phyloP scores from a whole-genome alignment of 768 basidiomycete genomes.

The Lactarius quietus region DNA sequence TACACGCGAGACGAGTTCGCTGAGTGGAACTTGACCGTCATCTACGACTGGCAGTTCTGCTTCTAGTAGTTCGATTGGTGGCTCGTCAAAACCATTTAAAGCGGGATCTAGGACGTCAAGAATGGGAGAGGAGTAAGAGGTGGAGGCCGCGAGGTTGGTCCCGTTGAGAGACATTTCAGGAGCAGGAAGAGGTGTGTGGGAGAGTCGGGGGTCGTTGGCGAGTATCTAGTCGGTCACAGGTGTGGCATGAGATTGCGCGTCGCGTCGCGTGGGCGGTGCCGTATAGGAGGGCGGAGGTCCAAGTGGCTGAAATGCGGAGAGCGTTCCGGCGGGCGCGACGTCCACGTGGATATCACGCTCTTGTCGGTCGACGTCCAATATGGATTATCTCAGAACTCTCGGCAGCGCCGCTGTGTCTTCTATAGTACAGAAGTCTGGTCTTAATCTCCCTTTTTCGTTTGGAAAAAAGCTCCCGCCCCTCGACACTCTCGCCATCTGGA shows the following conservation, averaged over 20 bases:
- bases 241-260: background rate
- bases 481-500: conserved; percentile 75
- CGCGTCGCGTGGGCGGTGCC: no score
- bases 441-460: conserved; percentile 84
- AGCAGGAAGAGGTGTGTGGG: background rate
- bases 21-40: conserved; percentile 71
- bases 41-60: conserved; percentile 67
- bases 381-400: conserved; percentile 81
- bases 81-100: conserved; percentile 38
- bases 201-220: background rate
- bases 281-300: background rate
- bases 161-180: conserved; percentile 22
- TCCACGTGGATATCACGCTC: background rate
- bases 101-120: conserved; percentile 17
- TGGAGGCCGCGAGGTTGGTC: conserved; percentile 1
- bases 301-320: background rate
- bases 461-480: conserved; percentile 66
- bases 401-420: conserved; percentile 86
- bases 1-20: conserved; percentile 71
- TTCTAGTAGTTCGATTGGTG: conserved; percentile 56
- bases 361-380: conserved; percentile 30
- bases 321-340: background rate
- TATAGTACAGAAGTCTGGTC: conserved; percentile 90
- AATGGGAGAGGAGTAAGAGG: conserved; percentile 16
- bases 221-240: background rate